A percentile compares a stretch with the other conserved stretches of the same genome.
Evolutionary conservation across 1,284 basidiomycete species (phyloP).

Genomic region (Cutaneotrichosporon dermatis): DNA sequence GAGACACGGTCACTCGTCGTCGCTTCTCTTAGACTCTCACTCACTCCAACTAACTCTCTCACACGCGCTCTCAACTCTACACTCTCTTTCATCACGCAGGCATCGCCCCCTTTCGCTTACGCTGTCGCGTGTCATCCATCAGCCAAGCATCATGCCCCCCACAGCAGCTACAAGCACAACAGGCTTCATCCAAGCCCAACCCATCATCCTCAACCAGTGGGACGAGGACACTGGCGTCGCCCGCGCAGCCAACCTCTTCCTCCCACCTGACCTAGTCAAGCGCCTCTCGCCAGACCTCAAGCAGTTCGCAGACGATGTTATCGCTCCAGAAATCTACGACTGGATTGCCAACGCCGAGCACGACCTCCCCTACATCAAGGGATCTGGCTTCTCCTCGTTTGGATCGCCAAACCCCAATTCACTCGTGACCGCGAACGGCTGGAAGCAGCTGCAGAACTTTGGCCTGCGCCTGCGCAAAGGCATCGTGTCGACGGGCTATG

Average conservation of each 20-base stretch:
- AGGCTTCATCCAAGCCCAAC: constrained; percentile 14
- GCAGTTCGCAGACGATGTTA: constrained; percentile 4
- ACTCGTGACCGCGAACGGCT: constrained; percentile 15
- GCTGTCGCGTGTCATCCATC: too few species aligned
- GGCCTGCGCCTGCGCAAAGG: constrained; percentile 11
- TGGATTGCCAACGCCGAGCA: constrained; percentile 12
- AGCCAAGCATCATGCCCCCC: background rate
- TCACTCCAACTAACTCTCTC: too few species aligned
- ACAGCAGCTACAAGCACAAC: constrained; percentile 9
- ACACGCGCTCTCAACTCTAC: too few species aligned
- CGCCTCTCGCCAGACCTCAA: background rate
- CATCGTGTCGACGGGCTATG: constrained; percentile 16
- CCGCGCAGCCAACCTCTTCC: constrained; percentile 7
- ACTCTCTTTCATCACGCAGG: too few species aligned
- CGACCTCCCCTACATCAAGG: constrained; percentile 10
- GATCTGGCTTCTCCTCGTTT: constrained; percentile 11
- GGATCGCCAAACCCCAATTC: constrained; percentile 5
- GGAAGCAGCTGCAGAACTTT: constrained; percentile 18
- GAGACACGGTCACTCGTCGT: too few species aligned
- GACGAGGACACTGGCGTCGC: constrained; percentile 9
- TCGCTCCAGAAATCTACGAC: background rate
- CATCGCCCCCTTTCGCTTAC: too few species aligned
- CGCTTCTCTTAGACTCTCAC: too few species aligned
- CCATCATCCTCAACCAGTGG: constrained; percentile 10
- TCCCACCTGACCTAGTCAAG: background rate